These are phyloP conservation scores for Pleurotus pulmonarius DNA, from an alignment of 768 basidiomycete genomes.

Conservation along the genomic window DNA sequence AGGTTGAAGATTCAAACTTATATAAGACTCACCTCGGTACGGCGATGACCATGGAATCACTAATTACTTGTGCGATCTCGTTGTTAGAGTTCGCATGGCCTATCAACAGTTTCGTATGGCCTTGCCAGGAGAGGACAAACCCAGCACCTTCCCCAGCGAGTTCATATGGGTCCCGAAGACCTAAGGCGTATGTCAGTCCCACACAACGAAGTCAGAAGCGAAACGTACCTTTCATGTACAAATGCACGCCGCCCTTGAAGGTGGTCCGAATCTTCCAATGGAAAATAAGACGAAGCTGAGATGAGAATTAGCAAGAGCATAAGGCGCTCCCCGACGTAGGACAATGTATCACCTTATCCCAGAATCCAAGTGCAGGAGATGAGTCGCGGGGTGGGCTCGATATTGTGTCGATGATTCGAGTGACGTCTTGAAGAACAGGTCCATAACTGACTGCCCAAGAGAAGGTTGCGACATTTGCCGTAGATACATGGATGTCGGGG, in stretches of 20 bases:
- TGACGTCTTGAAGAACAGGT: conserved; percentile 83
- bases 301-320: neutral
- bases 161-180: conserved; percentile 77
- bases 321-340: neutral
- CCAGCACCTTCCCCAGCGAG: conserved; percentile 74
- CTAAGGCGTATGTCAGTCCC: conserved; percentile 32
- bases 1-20: conserved; percentile 20
- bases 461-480: conserved; percentile 64
- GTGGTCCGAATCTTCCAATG: conserved; percentile 75
- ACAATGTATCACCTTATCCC: conserved; percentile 73
- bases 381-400: conserved; percentile 75
- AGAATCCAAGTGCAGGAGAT: conserved; percentile 85
- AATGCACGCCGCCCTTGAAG: conserved; percentile 68
- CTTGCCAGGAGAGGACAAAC: conserved; percentile 83
- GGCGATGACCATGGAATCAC: conserved; percentile 76
- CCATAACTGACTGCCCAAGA: conserved; percentile 89
- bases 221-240: conserved; percentile 79
- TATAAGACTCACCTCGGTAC: conserved; percentile 65
- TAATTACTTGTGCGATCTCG: conserved; percentile 80
- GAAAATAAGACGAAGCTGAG: conserved; percentile 68
- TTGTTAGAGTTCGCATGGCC: conserved; percentile 65
- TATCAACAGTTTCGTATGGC: conserved; percentile 66
- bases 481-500: conserved; percentile 65
- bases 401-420: conserved; percentile 78
- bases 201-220: neutral